Conservation (phyloP, 495 filamentous ascomycete species). For the Aspergillus wentii region DNA sequence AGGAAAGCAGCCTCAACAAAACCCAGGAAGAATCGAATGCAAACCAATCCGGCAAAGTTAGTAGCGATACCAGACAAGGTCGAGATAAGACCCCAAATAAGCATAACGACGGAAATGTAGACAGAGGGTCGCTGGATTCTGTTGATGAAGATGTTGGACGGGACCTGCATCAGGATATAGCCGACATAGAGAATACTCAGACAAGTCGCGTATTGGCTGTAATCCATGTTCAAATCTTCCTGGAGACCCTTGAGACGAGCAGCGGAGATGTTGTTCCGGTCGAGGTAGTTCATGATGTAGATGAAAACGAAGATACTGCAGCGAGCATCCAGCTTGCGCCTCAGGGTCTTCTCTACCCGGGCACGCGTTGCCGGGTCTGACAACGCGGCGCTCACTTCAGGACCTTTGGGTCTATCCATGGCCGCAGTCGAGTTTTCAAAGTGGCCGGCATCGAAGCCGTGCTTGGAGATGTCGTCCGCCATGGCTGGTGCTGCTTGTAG, state of each 20-base stretch:
- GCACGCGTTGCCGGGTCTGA: slow-evolving; percentile 1
- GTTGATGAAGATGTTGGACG: slow-evolving; percentile 39
- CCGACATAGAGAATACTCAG: slow-evolving; percentile 68
- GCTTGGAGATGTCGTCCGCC: too few relatives aligned
- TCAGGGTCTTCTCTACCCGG: slow-evolving; percentile 23
- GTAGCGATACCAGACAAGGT: slow-evolving; percentile 49
- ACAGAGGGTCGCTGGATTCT: slow-evolving; percentile 46
- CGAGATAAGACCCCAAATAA: slow-evolving; percentile 63
- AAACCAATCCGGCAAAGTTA: slow-evolving; percentile 54
- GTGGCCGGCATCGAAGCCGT: too few relatives aligned
- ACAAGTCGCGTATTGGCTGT: slow-evolving; percentile 50
- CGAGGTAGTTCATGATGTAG: slow-evolving; percentile 35
- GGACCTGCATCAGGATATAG: slow-evolving; percentile 30
- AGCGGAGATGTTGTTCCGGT: slow-evolving; percentile 52
- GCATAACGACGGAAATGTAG: slow-evolving; percentile 60
- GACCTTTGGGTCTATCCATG: too few relatives aligned
- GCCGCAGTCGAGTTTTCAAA: too few relatives aligned
- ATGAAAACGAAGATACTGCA: slow-evolving; percentile 26
- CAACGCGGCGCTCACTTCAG: too few relatives aligned
- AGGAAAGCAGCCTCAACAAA: slow-evolving; percentile 49
- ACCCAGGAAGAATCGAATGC: slow-evolving; percentile 62
- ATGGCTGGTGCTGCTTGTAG: too few relatives aligned
- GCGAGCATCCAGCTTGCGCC: slow-evolving; percentile 27
- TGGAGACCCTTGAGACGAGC: slow-evolving; percentile 48
- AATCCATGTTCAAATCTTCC: slow-evolving; percentile 38